Evolutionary conservation across 2,329 filamentous ascomycete species (phyloP), one percentile per base, ranked within the genome.

Genomic region (Fusarium avenaceum): DNA sequence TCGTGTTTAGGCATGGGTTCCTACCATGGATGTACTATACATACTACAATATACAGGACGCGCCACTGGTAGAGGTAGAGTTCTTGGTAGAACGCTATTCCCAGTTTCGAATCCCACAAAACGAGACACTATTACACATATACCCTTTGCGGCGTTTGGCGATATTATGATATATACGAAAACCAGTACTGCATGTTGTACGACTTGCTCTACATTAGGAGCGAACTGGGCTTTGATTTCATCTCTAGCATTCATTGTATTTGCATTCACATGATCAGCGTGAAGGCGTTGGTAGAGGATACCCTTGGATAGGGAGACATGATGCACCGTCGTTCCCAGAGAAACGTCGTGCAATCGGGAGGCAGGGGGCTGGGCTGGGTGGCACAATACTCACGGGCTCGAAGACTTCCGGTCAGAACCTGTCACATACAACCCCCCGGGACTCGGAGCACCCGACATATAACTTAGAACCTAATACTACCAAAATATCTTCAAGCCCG

Each of bases 101-200:
- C 57, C 32, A 43, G 42, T 47, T 52, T 49, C 52, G 17, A 63
- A 22, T 67, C 38, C 39, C 28, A 49, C 61, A 50, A 44, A 50
- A 49, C 28, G 39, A 56, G 39, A 35, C 32, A 54, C 42, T 49
- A 50, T 65, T 26, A 63, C 19, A 63, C 19, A 59, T 56, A 70
- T 67, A 70, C 66, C 57, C 56, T 48, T 62, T 20, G 50, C 55
- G 65, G 62, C 56, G 66, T 69, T 62, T 63, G 48, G 49, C 40
- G 48, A 59, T 46, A 43, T 69, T 30, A 70, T 69, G 66, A 70
- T 49, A 59, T 52, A 57, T 48, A 69, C 43, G 62, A 69, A 55
- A 35, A 67, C 35, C 35, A 58, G 52, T 42, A 50, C 44, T 43
- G 44, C 33, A 20, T 49, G 32, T 44, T 45, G 52, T 52, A 40